These are phyloP conservation scores for Talaromyces verruculosus DNA, from an alignment of 2,329 filamentous ascomycete genomes.

Conservation along the genomic window DNA sequence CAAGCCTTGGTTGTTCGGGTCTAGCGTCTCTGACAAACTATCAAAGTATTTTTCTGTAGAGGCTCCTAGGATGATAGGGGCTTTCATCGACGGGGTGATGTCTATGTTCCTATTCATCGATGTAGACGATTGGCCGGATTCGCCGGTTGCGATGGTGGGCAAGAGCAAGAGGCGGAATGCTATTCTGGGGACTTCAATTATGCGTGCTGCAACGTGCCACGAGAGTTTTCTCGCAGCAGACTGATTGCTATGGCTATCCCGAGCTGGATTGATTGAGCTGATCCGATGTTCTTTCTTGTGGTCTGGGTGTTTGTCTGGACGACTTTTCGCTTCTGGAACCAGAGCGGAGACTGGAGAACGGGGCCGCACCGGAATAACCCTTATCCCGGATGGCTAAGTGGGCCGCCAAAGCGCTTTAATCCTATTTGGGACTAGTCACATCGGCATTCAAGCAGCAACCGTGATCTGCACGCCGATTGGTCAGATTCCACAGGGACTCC, in stretches of 20 bases:
- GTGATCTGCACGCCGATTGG: slow-evolving; percentile 7
- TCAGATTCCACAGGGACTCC: background rate
- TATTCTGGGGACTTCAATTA: background rate
- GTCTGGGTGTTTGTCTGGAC: background rate
- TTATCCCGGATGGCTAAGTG: background rate
- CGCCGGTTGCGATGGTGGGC: slow-evolving; percentile 15
- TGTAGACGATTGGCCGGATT: slow-evolving; percentile 13
- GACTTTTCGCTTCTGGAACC: slow-evolving; percentile 3
- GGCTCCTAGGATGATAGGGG: slow-evolving; percentile 22
- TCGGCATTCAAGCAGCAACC: background rate
- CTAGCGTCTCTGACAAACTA: slow-evolving; percentile 10
- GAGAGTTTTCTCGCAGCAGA: background rate
- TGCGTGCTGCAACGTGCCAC: background rate
- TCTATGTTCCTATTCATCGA: slow-evolving; percentile 22
- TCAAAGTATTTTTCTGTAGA: slow-evolving; percentile 21
- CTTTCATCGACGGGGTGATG: slow-evolving; percentile 18
- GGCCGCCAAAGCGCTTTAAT: background rate
- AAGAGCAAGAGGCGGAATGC: background rate
- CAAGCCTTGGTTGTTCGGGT: slow-evolving; percentile 17
- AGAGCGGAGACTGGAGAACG: background rate
- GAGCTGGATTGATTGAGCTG: background rate
- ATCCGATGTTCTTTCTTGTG: background rate
- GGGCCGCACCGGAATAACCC: background rate
- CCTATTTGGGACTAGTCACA: background rate
- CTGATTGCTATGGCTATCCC: slow-evolving; percentile 5